Evolutionary conservation across 2,329 filamentous ascomycete species (phyloP).

Genomic region (Penicillium sp.): DNA sequence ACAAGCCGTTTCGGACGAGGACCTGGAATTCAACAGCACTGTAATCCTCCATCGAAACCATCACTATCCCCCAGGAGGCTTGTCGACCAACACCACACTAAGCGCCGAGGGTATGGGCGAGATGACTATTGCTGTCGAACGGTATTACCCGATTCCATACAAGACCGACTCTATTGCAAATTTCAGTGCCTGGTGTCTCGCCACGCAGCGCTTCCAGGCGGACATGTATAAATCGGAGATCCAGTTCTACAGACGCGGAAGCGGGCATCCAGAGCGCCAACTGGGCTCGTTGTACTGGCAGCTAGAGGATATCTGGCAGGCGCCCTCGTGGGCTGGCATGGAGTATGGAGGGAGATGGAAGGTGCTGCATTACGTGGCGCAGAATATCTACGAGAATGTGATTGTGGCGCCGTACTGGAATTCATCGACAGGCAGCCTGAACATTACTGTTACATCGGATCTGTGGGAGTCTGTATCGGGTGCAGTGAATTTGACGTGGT

Average conservation of each 20-base stretch:
- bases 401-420: constrained; percentile 59
- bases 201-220: constrained; percentile 62
- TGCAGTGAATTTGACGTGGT: constrained; percentile 49
- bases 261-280: constrained; percentile 54
- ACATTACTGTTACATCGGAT: constrained; percentile 56
- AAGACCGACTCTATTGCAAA: constrained; percentile 53
- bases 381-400: constrained; percentile 56
- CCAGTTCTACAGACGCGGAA: constrained; percentile 58
- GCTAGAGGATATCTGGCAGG: constrained; percentile 62
- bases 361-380: constrained; percentile 55
- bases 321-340: constrained; percentile 60
- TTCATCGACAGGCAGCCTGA: constrained; percentile 46
- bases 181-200: constrained; percentile 59
- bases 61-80: constrained; percentile 52
- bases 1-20: constrained; percentile 48
- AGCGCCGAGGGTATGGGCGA: constrained; percentile 42
- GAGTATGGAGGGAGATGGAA: constrained; percentile 64
- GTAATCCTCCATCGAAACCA: constrained; percentile 56
- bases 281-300: constrained; percentile 63
- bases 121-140: constrained; percentile 55
- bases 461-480: constrained; percentile 51
- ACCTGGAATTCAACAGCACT: constrained; percentile 57
- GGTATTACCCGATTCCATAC: constrained; percentile 56
- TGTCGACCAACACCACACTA: constrained; percentile 41
- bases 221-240: constrained; percentile 60